Conservation (phyloP, 73 alveolate species). For the Tetrahymena elliotti region DNA sequence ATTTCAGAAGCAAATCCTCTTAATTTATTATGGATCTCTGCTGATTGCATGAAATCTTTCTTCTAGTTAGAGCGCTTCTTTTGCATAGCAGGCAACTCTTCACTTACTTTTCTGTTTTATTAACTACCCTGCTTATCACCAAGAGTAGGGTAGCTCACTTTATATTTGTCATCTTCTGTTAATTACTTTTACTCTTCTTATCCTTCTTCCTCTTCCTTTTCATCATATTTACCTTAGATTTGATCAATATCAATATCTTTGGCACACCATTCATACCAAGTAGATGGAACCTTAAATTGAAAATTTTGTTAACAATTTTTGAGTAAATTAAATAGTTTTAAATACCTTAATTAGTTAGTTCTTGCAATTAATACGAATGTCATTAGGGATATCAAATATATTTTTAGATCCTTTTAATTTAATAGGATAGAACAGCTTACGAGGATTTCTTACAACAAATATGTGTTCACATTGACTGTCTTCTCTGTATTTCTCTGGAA, state of each 20-base stretch:
- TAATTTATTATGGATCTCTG: not conserved
- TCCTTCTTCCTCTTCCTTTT: not conserved
- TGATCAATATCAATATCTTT: not conserved
- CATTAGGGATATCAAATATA: not conserved
- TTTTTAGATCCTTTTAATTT: conserved; percentile 50
- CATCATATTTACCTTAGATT: not conserved
- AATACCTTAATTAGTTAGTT: not conserved
- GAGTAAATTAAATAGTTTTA: not conserved
- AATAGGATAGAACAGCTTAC: conserved; percentile 56
- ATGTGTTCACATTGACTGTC: conserved; percentile 50
- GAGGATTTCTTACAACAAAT: conserved; percentile 66
- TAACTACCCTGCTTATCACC: not conserved
- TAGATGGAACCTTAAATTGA: not conserved
- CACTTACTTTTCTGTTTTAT: not conserved
- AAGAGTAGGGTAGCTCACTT: not conserved
- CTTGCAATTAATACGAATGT: not conserved
- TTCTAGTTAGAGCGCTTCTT: not conserved
- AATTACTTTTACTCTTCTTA: not conserved
- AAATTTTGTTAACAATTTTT: not conserved
- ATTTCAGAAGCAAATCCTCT: not conserved
- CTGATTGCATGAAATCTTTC: not conserved
- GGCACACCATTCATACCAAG: not conserved
- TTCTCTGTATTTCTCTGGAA: conserved; percentile 51
- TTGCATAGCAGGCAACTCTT: not conserved
- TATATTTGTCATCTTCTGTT: not conserved